Percentiles rank a stretch among this genome's conserved stretches.
These are phyloP conservation scores for Neurospora intermedia DNA, from an alignment of 495 filamentous ascomycete genomes.

Conservation along the genomic window DNA sequence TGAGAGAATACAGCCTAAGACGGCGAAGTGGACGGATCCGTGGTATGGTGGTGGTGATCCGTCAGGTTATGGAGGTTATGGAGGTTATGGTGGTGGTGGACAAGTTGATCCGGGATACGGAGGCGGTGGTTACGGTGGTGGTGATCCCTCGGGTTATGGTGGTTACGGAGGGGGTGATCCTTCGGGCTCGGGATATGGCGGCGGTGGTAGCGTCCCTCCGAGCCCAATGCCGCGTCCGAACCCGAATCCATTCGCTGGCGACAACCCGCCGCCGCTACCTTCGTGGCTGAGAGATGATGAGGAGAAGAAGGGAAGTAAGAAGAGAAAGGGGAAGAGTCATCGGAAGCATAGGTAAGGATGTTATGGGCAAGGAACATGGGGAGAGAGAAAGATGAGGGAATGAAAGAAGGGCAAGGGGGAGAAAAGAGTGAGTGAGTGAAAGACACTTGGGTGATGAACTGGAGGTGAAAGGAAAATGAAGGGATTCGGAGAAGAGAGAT, in stretches of 20 bases:
- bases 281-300: background rate
- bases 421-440: background rate
- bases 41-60: background rate
- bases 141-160: background rate
- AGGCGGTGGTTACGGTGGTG: background rate
- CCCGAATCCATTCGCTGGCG: background rate
- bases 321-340: background rate
- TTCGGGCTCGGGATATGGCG: background rate
- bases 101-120: background rate
- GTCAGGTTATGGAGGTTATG: background rate
- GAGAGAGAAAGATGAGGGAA: background rate
- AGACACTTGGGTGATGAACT: background rate
- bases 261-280: background rate
- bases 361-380: background rate
- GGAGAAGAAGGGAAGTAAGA: background rate
- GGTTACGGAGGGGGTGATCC: background rate
- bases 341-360: background rate
- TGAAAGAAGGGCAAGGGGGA: background rate
- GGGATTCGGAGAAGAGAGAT: accelerated
- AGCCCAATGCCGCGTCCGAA: background rate
- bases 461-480: background rate
- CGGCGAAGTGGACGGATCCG: background rate
- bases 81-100: background rate
- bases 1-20: background rate
- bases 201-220: background rate